Evolutionary conservation across 129 eudicot species (phyloP).

Genomic region (Ambrosia artemisiifolia): DNA sequence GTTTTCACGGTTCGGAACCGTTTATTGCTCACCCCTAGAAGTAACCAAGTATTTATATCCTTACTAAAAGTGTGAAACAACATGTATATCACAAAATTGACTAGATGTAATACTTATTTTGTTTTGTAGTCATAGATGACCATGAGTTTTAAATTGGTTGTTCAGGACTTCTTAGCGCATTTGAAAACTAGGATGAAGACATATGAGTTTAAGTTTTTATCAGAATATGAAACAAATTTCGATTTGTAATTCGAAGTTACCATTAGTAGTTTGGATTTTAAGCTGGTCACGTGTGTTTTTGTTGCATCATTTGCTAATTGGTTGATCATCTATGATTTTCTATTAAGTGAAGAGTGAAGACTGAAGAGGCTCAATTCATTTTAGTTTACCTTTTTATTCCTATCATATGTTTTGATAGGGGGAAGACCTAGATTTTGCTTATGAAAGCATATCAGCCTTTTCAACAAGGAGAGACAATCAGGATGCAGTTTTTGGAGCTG

Average conservation of each 20-base stretch:
- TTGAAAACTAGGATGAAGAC: constrained; percentile 13
- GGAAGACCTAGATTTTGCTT: constrained; percentile 94
- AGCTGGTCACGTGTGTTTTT: constrained; percentile 1
- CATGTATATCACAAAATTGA: not conserved
- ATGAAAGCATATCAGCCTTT: constrained; percentile 96
- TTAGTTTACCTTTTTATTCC: not conserved
- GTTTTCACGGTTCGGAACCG: too few relatives aligned
- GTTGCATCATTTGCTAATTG: constrained; percentile 1
- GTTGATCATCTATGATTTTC: constrained; percentile 8
- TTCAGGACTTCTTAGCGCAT: not conserved
- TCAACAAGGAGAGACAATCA: constrained; percentile 93
- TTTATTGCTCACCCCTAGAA: too few relatives aligned
- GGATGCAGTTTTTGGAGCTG: constrained; percentile 97
- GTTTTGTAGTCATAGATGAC: not conserved
- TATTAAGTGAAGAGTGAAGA: not conserved
- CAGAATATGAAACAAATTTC: not conserved
- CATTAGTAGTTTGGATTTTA: not conserved
- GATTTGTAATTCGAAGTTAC: not conserved
- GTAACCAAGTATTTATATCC: not conserved
- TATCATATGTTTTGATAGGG: constrained; percentile 50
- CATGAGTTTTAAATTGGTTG: not conserved
- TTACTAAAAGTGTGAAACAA: constrained; percentile 6
- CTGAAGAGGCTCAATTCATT: not conserved
- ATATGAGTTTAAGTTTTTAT: not conserved
- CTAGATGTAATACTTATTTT: not conserved